These are phyloP conservation scores for Metschnikowia continentalis DNA, from an alignment of 805 yeast genomes.

Conservation along the genomic window DNA sequence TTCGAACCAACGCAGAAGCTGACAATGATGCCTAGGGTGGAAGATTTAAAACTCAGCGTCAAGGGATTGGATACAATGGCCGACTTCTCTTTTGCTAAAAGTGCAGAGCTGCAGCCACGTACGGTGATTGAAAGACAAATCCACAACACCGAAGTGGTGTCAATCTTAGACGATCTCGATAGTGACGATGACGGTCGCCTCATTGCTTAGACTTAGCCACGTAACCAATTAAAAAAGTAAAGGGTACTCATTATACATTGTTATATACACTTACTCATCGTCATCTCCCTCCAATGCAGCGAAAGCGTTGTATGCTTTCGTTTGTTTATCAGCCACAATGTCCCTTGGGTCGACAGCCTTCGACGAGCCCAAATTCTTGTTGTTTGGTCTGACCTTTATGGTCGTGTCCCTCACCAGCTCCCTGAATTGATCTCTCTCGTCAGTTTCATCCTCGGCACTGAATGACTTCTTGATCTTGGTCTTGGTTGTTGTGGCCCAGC, in stretches of 20 bases:
- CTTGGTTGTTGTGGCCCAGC: constrained; percentile 68
- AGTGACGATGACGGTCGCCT: constrained; percentile 31
- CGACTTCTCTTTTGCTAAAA: constrained; percentile 2
- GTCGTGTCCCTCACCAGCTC: constrained; percentile 45
- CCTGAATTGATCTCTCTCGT: constrained; percentile 44
- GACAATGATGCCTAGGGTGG: constrained; percentile 13
- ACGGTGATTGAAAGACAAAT: constrained; percentile 32
- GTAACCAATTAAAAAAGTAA: background rate
- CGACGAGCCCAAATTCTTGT: constrained; percentile 68
- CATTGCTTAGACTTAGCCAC: constrained; percentile 7
- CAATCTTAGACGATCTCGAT: constrained; percentile 32
- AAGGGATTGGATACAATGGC: constrained; percentile 6
- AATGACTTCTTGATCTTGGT: constrained; percentile 45
- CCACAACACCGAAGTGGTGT: constrained; percentile 28
- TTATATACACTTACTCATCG: constrained; percentile 26
- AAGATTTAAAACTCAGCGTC: constrained; percentile 14
- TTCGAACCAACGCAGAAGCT: constrained; percentile 1
- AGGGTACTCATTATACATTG: constrained; percentile 2
- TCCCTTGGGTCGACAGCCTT: constrained; percentile 74
- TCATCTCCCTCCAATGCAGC: constrained; percentile 69
- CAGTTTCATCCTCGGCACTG: constrained; percentile 46
- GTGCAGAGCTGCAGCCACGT: constrained; percentile 15
- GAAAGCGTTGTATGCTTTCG: constrained; percentile 71
- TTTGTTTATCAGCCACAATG: constrained; percentile 62
- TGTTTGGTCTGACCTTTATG: constrained; percentile 57